Evolutionary conservation across 2,329 filamentous ascomycete genomes (phyloP).

Genomic region (Beauveria scarabaeidicola): DNA sequence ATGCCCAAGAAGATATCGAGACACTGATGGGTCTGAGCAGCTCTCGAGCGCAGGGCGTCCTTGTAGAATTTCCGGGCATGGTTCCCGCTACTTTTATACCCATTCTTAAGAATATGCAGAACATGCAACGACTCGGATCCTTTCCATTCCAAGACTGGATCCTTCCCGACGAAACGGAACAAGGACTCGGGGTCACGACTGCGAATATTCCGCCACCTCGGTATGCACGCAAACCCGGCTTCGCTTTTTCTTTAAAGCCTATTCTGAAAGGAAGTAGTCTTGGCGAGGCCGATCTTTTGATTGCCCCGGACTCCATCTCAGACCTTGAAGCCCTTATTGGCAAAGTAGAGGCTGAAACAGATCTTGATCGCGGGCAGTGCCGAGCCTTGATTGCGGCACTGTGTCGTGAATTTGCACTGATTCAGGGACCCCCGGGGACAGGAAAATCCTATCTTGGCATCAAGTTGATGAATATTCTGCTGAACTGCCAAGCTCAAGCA

Average conservation of each 20-base stretch:
- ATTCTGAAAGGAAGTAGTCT: neutral
- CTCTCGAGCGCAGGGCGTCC: neutral
- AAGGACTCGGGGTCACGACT: neutral
- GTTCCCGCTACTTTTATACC: neutral
- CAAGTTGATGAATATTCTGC: slow-evolving; percentile 43
- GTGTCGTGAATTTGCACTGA: slow-evolving; percentile 45
- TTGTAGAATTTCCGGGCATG: slow-evolving; percentile 2
- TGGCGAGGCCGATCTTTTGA: neutral
- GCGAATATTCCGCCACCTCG: slow-evolving; percentile 5
- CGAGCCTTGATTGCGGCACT: slow-evolving; percentile 45
- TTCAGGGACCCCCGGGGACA: slow-evolving; percentile 62
- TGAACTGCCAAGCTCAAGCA: slow-evolving; percentile 31
- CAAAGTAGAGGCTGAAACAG: slow-evolving; percentile 21
- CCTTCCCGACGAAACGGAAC: neutral
- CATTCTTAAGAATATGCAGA: slow-evolving; percentile 4
- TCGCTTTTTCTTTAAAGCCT: slow-evolving; percentile 2
- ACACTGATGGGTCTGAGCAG: slow-evolving; percentile 1
- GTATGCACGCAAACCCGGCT: slow-evolving; percentile 1
- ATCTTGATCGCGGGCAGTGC: slow-evolving; percentile 45
- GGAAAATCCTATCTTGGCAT: slow-evolving; percentile 57
- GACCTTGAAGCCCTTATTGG: neutral
- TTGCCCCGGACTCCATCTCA: neutral
- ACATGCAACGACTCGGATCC: neutral
- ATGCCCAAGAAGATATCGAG: neutral
- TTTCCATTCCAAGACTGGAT: slow-evolving; percentile 9